Conservation (phyloP, 31 red algal genomes). For the Odonthalia washingtoniensis region DNA sequence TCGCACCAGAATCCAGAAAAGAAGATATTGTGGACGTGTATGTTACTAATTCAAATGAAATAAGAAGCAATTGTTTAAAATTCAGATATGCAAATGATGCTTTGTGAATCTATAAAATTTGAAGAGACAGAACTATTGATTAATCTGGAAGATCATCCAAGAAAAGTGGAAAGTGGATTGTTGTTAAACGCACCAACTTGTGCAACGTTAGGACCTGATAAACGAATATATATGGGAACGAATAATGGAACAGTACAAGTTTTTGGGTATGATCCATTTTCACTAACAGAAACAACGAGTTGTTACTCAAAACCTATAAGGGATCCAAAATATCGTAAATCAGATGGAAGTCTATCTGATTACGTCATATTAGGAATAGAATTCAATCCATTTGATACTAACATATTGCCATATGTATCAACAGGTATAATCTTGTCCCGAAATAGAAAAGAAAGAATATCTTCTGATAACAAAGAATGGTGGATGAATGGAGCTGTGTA, state of each 20-base stretch:
- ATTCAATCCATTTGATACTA: conserved; percentile 57
- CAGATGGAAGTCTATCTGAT: conserved; percentile 12
- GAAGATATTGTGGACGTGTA: conserved; percentile 42
- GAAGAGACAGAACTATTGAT: too few species aligned
- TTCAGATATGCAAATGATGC: conserved; percentile 58
- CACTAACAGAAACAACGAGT: conserved; percentile 34
- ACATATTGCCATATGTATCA: conserved; percentile 52
- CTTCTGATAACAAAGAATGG: conserved; percentile 21
- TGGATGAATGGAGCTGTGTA: conserved; percentile 70
- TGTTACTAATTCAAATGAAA: conserved; percentile 19
- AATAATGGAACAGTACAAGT: conserved; percentile 54
- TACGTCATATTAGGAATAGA: conserved; percentile 65
- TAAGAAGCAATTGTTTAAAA: conserved; percentile 48
- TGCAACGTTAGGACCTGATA: conserved; percentile 46
- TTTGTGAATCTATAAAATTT: too few species aligned
- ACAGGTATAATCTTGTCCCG: conserved; percentile 52
- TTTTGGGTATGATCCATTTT: conserved; percentile 40
- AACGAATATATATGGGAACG: conserved; percentile 67
- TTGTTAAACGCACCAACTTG: conserved; percentile 48
- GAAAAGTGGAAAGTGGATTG: background rate
- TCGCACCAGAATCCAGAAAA: too few species aligned
- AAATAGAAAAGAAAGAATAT: conserved; percentile 25
- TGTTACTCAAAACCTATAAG: conserved; percentile 58
- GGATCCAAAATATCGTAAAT: conserved; percentile 36
- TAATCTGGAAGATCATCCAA: too few species aligned